Conservation (phyloP, 345 rosid genomes). For the Mercurialis annua region DNA sequence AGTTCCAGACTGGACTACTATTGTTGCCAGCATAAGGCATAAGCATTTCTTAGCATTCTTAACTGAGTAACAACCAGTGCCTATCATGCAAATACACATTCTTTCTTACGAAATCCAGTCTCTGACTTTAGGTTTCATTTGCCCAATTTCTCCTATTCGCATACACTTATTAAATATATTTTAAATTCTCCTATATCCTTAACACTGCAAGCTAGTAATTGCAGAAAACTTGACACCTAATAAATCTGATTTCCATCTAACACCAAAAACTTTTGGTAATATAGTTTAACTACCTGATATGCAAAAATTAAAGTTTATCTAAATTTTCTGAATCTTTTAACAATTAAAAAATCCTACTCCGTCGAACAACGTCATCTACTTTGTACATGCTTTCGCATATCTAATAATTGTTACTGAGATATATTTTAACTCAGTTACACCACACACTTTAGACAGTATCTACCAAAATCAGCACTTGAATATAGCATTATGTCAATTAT, state of each 20-base stretch:
- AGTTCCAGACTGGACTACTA: background rate
- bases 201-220: background rate
- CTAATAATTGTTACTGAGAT: no score
- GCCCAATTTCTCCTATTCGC: background rate
- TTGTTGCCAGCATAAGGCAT: background rate
- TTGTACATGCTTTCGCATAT: no score
- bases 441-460: no score
- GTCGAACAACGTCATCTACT: no score
- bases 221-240: background rate
- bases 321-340: no score
- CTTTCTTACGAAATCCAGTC: background rate
- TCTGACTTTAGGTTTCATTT: background rate
- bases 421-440: no score
- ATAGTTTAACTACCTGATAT: no score
- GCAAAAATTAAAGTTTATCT: no score
- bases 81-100: background rate
- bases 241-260: background rate
- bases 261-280: no score
- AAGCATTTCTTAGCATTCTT: background rate
- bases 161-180: background rate
- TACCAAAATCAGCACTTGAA: no score
- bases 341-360: no score
- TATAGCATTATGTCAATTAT: no score
- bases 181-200: background rate
- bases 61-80: background rate